A percentile compares a stretch with the other conserved stretches of the same genome.
Evolutionary conservation across 768 basidiomycete species (phyloP).

Genomic region (Amanita pallidorosea): DNA sequence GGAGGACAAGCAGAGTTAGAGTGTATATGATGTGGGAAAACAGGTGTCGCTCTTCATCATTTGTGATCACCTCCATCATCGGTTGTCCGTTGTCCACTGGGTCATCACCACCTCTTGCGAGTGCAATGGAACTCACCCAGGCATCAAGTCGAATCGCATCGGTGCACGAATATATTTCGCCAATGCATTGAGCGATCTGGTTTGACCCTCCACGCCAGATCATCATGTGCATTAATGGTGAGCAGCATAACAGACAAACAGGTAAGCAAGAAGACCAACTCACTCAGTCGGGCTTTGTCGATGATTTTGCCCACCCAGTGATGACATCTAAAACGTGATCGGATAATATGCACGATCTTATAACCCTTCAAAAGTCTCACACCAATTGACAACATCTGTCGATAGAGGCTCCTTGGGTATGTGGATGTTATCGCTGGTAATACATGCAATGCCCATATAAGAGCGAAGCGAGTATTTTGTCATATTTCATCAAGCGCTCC

Average conservation of each 20-base stretch:
- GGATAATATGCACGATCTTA: slow-evolving; percentile 25
- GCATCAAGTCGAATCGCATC: background rate
- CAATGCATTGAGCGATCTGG: background rate
- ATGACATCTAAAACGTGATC: no score
- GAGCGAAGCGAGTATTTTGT: slow-evolving; percentile 13
- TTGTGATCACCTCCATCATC: background rate
- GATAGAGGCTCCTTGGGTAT: slow-evolving; percentile 5
- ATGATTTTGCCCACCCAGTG: background rate
- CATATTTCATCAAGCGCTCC: slow-evolving; percentile 13
- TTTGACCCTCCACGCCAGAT: background rate
- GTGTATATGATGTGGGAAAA: slow-evolving; percentile 21
- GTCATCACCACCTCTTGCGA: background rate
- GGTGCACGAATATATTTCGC: background rate
- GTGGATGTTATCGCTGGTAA: background rate
- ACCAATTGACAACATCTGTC: slow-evolving; percentile 19
- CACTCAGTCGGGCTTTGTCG: background rate
- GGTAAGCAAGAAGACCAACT: background rate
- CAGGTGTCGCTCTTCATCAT: background rate
- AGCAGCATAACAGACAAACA: no score
- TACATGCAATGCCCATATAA: slow-evolving; percentile 9
- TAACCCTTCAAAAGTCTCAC: slow-evolving; percentile 19
- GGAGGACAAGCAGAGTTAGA: slow-evolving; percentile 18
- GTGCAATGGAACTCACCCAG: background rate
- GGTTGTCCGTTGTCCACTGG: no score
- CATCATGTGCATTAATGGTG: background rate